A percentile compares a stretch with the other conserved stretches of the same genome.
These are phyloP conservation scores for Euphrasia confusa DNA, from an alignment of 257 asterid genomes.

Conservation along the genomic window DNA sequence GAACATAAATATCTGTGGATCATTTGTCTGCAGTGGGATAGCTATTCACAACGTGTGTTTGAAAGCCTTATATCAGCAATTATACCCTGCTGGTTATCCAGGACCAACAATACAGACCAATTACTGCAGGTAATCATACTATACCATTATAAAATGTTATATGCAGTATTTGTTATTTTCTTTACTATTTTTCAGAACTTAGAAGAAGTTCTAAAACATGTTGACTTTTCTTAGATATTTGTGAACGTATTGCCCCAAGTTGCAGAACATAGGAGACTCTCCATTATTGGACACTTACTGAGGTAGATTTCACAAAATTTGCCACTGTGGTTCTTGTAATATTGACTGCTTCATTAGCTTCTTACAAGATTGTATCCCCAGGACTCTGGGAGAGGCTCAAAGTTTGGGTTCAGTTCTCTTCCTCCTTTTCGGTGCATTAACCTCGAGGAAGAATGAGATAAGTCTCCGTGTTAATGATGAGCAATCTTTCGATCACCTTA, in stretches of 20 bases:
- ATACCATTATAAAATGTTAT: background rate
- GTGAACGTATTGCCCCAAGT: conserved; percentile 71
- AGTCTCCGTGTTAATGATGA: conserved; percentile 29
- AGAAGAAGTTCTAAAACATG: conserved; percentile 18
- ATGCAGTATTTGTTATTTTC: conserved; percentile 7
- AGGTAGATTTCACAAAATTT: conserved; percentile 40
- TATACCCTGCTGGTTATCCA: conserved; percentile 82
- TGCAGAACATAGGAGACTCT: conserved; percentile 61
- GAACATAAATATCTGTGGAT: background rate
- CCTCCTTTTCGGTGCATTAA: conserved; percentile 64
- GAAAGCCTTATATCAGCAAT: conserved; percentile 85
- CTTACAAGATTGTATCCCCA: conserved; percentile 47
- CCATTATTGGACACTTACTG: conserved; percentile 57
- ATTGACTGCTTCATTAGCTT: conserved; percentile 3
- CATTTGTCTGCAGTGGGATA: conserved; percentile 65
- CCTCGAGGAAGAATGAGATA: conserved; percentile 41
- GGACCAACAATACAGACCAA: conserved; percentile 45
- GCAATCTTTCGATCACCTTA: conserved; percentile 37
- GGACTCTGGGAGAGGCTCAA: conserved; percentile 71
- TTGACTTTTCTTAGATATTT: conserved; percentile 52
- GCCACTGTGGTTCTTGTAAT: conserved; percentile 14
- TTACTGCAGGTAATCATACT: conserved; percentile 69
- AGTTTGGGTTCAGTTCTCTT: conserved; percentile 72
- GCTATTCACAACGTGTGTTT: conserved; percentile 69
- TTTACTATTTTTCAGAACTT: background rate